Evolutionary conservation across 305 asterid genomes (phyloP), one percentile per base, ranked within the genome.

Genomic region (Fraxinus sp.): DNA sequence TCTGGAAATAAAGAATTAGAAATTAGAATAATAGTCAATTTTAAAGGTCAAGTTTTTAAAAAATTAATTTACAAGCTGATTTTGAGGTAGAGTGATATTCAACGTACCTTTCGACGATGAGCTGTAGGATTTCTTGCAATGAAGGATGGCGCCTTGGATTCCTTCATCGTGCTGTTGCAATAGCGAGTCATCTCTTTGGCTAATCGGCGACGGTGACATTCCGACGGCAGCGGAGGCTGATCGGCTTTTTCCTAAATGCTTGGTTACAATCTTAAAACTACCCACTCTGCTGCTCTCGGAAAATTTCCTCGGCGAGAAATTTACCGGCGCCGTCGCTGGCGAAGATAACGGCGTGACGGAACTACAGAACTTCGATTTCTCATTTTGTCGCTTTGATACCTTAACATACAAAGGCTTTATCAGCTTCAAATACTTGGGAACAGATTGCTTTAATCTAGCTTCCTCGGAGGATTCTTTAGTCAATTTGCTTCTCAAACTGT

Each of bases 91-190:
- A 35, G 37, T 5, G 7, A 35, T 7, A 4, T 36, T 36, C 7
- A 36, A 6, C 7, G n/a, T 84, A 90, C 94, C 96, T 89, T 85
- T 79, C 2, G 90, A 52, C 7, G 94, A 82, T 20, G 97, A 87
- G 86, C 86, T 93, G 87, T 86, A 95, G 46, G 97, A 95, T 49
- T 85, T 87, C 86, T 95, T 95, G 91, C 98, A 95, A 78, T 93
- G 91, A 16, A 95, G 97, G 84, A 95, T 95, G 33, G 98, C 98
- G 81, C 95, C 87, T 85, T 90, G 97, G 77, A 95, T 94, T 66
- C 97, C 97, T 18, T 90, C 90, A 16, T 94, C 95, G 43, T 90
- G 82, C 41, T 92, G 95, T 46, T 92, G 92, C 83, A 93, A 80
- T 79, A 93, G 87, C 22, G 94, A 87, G 55, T 90, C 97, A 83